Conservation (phyloP, 2,329 filamentous ascomycete species). For the Diaporthe aspalathi region DNA sequence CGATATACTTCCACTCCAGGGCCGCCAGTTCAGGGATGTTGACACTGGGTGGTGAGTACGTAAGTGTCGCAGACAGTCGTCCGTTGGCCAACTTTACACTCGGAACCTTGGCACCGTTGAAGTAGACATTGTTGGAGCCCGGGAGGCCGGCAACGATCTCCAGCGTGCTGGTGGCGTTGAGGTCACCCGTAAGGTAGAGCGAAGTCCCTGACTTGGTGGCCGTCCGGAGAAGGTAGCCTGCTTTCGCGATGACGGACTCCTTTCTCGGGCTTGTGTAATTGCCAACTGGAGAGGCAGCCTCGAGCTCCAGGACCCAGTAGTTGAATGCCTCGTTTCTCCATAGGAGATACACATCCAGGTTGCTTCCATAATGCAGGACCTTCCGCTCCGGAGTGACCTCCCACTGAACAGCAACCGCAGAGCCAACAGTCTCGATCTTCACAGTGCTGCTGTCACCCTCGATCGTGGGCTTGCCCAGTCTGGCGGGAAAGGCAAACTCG, state of each 20-base stretch:
- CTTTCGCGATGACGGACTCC: constrained; percentile 66
- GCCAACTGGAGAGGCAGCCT: constrained; percentile 33
- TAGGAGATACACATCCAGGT: constrained; percentile 60
- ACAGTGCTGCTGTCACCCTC: constrained; percentile 44
- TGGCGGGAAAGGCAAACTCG: constrained; percentile 64
- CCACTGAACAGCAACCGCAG: constrained; percentile 48
- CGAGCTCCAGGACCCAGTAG: constrained; percentile 73
- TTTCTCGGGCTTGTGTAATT: constrained; percentile 50
- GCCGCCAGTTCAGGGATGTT: constrained; percentile 67
- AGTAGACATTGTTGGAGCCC: constrained; percentile 56
- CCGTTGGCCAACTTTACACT: constrained; percentile 44
- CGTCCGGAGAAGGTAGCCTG: constrained; percentile 72
- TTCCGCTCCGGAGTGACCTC: constrained; percentile 45
- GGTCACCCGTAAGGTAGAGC: constrained; percentile 74
- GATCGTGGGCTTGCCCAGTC: constrained; percentile 33
- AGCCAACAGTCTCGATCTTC: constrained; percentile 39
- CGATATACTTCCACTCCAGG: constrained; percentile 75
- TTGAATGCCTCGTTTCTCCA: constrained; percentile 74
- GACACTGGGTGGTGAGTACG: constrained; percentile 62
- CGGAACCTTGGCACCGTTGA: constrained; percentile 56
- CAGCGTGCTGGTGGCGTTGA: constrained; percentile 75
- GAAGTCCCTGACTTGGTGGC: constrained; percentile 66
- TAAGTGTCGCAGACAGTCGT: constrained; percentile 58
- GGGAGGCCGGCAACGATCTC: constrained; percentile 74
- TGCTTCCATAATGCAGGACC: constrained; percentile 47